A percentile compares a stretch with the other conserved stretches of the same genome.
These are phyloP conservation scores for Diplodia seriata DNA, from an alignment of 2,329 filamentous ascomycete genomes.

Conservation along the genomic window DNA sequence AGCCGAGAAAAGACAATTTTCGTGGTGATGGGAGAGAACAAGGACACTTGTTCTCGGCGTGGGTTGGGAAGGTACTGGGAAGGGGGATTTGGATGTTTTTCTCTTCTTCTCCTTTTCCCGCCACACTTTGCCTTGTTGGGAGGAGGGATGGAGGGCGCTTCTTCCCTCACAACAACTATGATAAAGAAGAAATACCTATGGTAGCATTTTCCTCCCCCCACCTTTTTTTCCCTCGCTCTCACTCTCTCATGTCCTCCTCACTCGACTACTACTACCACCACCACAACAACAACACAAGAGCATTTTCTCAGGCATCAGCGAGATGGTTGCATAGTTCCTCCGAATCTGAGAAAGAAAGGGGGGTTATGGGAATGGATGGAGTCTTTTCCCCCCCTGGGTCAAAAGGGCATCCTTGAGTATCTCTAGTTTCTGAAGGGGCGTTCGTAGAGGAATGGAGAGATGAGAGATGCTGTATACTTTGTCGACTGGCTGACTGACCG, in stretches of 20 bases:
- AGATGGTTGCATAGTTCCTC: background rate
- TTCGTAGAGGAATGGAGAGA: background rate
- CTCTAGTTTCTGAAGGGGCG: background rate
- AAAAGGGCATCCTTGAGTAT: background rate
- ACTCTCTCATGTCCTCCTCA: no score
- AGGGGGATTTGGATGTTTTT: background rate
- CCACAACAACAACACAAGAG: background rate
- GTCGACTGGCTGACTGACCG: no score
- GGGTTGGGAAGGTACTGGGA: background rate
- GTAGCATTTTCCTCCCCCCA: background rate
- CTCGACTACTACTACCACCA: background rate
- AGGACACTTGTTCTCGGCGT: background rate
- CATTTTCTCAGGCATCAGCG: background rate
- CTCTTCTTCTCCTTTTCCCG: background rate
- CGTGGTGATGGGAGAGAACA: background rate
- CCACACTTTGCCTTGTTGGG: background rate
- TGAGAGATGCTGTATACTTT: background rate
- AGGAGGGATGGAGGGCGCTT: background rate
- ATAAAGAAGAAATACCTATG: background rate
- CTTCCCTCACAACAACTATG: background rate
- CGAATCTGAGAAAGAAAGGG: background rate
- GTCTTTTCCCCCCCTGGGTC: background rate
- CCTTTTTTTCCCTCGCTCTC: background rate
- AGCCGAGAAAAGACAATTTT: background rate
- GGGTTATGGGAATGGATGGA: background rate